Evolutionary conservation across 192 early-diverging fungal species (phyloP).

Genomic region (Lunasporangiospora selenospora): DNA sequence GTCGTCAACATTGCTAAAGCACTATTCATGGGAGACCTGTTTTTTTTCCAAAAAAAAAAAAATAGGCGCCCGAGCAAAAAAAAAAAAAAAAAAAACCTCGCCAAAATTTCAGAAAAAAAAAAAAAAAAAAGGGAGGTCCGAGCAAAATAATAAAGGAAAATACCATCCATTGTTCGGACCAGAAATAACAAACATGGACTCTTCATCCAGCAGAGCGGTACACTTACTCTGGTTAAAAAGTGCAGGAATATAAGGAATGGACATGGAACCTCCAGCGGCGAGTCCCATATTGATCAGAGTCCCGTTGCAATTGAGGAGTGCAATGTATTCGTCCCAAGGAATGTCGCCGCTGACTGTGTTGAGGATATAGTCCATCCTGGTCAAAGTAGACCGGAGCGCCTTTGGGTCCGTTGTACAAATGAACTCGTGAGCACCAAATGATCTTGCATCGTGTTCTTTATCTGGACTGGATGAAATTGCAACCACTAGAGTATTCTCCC

Average conservation of each 20-base stretch:
- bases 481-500: too few species aligned
- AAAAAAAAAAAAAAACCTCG: too few species aligned
- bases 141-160: background rate
- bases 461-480: conserved; percentile 32
- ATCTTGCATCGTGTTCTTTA: conserved; percentile 59
- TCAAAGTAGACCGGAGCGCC: background rate
- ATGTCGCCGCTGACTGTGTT: conserved; percentile 50
- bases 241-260: conserved; percentile 19
- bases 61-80: too few species aligned
- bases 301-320: conserved; percentile 51
- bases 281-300: conserved; percentile 56
- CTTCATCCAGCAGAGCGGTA: too few species aligned
- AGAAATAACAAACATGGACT: too few species aligned
- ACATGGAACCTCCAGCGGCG: conserved; percentile 48
- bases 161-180: too few species aligned
- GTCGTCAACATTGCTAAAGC: conserved; percentile 21
- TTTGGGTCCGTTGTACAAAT: conserved; percentile 44
- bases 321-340: conserved; percentile 47
- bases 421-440: conserved; percentile 66
- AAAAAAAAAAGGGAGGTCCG: background rate
- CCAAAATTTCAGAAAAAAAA: too few species aligned
- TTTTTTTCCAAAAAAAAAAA: too few species aligned
- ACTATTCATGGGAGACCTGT: too few species aligned
- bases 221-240: conserved; percentile 36
- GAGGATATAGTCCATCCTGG: conserved; percentile 55